Evolutionary conservation across 73 alveolate genomes (phyloP).

Genomic region (Symbiodinium natans): DNA sequence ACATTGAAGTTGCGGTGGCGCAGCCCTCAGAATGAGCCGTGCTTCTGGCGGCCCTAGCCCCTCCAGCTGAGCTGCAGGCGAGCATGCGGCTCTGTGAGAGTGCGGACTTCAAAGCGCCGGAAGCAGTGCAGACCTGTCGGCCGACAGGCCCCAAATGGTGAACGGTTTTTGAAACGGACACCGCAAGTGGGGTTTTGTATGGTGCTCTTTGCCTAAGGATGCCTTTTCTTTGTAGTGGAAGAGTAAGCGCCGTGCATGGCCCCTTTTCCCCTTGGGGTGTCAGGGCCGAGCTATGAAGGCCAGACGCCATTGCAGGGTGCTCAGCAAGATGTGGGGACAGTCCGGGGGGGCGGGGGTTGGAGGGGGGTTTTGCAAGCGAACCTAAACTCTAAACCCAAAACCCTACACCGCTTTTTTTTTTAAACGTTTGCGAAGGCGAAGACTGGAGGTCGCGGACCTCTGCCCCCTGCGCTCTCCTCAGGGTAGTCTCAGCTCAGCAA

Average conservation of each 20-base stretch:
- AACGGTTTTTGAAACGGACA: neutral
- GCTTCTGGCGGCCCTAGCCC: neutral
- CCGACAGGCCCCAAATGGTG: slow-evolving; percentile 20
- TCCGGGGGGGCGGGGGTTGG: too few relatives aligned
- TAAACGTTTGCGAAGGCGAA: neutral
- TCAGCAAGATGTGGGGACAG: neutral
- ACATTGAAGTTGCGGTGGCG: slow-evolving; percentile 55
- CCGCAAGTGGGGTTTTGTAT: neutral
- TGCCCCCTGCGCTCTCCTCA: neutral
- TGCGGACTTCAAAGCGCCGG: slow-evolving; percentile 75
- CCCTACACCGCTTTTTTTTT: too few relatives aligned
- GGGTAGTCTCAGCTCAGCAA: too few relatives aligned
- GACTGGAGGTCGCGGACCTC: neutral
- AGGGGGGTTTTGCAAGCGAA: too few relatives aligned
- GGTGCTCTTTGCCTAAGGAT: neutral
- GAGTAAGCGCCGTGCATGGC: neutral
- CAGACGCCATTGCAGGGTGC: slow-evolving; percentile 58
- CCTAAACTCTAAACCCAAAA: too few relatives aligned
- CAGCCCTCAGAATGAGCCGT: neutral
- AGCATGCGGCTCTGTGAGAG: slow-evolving; percentile 87
- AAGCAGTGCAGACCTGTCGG: slow-evolving; percentile 32
- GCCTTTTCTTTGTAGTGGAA: neutral
- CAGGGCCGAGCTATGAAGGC: slow-evolving; percentile 69
- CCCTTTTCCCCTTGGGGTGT: too few relatives aligned
- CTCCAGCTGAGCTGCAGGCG: too few relatives aligned